phyloP scores from a whole-genome alignment of 768 basidiomycete genomes.

The Bullera alba region DNA sequence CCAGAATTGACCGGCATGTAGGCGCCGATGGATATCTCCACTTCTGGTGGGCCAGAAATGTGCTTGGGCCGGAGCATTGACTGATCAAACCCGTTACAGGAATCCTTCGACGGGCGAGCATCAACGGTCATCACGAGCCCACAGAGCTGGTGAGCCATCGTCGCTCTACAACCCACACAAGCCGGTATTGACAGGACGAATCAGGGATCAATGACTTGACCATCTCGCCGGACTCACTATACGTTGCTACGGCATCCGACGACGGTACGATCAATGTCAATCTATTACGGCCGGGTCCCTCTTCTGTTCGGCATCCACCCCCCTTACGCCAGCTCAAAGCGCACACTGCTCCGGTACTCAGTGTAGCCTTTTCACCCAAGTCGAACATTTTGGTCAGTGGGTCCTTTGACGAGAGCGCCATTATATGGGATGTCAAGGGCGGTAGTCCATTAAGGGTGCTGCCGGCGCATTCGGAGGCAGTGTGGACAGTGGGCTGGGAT shows the following conservation, averaged over 20 bases:
- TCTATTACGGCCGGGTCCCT: conserved; percentile 6
- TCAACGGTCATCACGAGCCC: conserved; percentile 44
- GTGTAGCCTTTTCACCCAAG: conserved; percentile 82
- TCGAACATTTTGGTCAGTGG: conserved; percentile 88
- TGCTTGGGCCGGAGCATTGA: background rate
- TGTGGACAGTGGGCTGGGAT: conserved; percentile 89
- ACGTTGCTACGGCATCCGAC: conserved; percentile 86
- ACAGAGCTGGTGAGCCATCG: conserved; percentile 27
- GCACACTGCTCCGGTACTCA: conserved; percentile 92
- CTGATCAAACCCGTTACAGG: conserved; percentile 5
- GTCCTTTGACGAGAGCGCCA: conserved; percentile 89
- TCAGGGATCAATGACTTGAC: conserved; percentile 84
- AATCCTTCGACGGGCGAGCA: conserved; percentile 49
- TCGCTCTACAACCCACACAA: conserved; percentile 7
- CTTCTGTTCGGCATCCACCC: background rate
- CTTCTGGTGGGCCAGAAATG: conserved; percentile 25
- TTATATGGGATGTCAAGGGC: conserved; percentile 91
- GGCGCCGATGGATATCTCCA: conserved; percentile 35
- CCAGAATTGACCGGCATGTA: conserved; percentile 11
- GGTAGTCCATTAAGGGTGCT: conserved; percentile 78
- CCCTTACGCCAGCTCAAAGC: conserved; percentile 64
- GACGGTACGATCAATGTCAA: conserved; percentile 49
- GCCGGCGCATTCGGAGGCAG: conserved; percentile 95
- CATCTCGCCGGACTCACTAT: conserved; percentile 75
- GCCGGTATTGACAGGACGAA: conserved; percentile 51